These are phyloP conservation scores for Aspergillus puulaauensis DNA, from an alignment of 2,329 filamentous ascomycete species.

Conservation along the genomic window DNA sequence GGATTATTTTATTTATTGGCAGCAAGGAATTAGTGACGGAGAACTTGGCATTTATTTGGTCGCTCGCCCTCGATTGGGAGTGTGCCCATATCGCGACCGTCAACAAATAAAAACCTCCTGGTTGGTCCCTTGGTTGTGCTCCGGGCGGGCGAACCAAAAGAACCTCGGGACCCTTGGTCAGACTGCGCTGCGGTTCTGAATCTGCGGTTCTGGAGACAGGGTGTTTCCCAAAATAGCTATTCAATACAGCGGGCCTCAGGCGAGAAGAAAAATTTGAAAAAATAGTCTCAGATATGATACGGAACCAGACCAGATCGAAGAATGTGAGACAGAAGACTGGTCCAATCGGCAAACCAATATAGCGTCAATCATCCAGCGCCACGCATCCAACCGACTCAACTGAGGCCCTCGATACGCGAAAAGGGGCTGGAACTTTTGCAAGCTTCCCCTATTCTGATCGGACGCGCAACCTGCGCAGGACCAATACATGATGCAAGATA, in stretches of 20 bases:
- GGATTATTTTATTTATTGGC: background rate
- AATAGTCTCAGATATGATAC: conserved; percentile 5
- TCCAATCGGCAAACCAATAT: conserved; percentile 13
- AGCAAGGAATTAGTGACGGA: too few species aligned
- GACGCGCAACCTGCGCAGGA: background rate
- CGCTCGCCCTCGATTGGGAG: background rate
- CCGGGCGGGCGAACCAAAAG: background rate
- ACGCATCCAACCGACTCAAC: background rate
- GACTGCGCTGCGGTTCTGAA: background rate
- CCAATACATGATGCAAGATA: background rate
- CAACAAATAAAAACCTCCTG: background rate
- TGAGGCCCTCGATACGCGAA: background rate
- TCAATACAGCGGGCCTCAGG: background rate
- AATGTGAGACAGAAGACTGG: conserved; percentile 13
- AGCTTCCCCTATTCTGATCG: background rate
- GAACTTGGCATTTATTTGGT: background rate
- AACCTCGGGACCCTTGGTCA: background rate
- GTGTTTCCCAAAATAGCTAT: conserved; percentile 6
- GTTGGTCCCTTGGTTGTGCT: background rate
- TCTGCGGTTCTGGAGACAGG: background rate
- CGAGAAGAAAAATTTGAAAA: conserved; percentile 1
- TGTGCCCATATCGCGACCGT: background rate
- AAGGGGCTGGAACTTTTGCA: conserved; percentile 4
- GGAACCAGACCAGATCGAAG: conserved; percentile 3
- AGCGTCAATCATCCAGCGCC: conserved; percentile 18